Conservation (phyloP, 2,329 filamentous ascomycete genomes). For the Ceratocystis harringtonii region DNA sequence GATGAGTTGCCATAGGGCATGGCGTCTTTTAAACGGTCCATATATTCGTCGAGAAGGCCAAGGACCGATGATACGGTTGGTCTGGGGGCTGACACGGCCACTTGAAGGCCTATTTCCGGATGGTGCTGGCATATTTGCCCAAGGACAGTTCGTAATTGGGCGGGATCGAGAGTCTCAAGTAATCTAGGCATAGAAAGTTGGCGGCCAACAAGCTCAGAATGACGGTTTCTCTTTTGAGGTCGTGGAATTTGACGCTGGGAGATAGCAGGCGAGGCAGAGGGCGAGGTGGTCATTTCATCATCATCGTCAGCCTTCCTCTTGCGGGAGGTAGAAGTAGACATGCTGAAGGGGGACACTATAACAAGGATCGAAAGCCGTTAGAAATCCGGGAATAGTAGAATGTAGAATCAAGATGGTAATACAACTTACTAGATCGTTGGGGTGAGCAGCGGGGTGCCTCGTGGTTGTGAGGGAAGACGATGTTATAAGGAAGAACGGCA, state of each 20-base stretch:
- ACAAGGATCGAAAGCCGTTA: not conserved
- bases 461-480: constrained; percentile 42
- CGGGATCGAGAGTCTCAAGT: constrained; percentile 82
- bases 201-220: constrained; percentile 49
- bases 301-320: constrained; percentile 86
- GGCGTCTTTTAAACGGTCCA: constrained; percentile 58
- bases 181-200: constrained; percentile 49
- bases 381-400: not conserved
- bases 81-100: constrained; percentile 70
- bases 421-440: constrained; percentile 38
- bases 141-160: constrained; percentile 72
- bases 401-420: not conserved
- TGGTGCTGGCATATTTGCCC: constrained; percentile 83
- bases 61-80: constrained; percentile 71
- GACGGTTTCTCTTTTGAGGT: constrained; percentile 47
- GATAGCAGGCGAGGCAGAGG: constrained; percentile 64
- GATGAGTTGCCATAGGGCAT: constrained; percentile 76
- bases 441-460: constrained; percentile 42
- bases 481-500: constrained; percentile 44
- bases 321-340: constrained; percentile 30
- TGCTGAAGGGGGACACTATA: constrained; percentile 34
- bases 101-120: constrained; percentile 70
- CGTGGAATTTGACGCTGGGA: constrained; percentile 52
- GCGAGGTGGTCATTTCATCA: constrained; percentile 85
- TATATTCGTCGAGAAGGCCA: constrained; percentile 67